Evolutionary conservation across 2,329 filamentous ascomycete species (phyloP), one percentile per base, ranked within the genome.

Genomic region (Epichloe glyceriae): DNA sequence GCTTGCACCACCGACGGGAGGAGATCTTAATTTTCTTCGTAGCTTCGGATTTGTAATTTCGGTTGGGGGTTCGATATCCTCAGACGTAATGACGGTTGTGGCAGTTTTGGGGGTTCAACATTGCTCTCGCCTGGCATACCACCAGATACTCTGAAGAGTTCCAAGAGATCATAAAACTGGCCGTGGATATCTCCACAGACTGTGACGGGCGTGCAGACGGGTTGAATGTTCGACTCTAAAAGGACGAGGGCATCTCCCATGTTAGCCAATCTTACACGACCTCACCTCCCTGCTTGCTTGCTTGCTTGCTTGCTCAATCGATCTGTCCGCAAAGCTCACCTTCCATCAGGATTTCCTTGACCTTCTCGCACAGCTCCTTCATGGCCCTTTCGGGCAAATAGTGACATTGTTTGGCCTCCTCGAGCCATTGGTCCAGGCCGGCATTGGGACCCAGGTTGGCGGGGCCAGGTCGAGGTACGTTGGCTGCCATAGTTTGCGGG

Each of bases 261-360:
- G 30, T 49, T 26, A 49, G 47, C 47, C 17, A n/a, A 35, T 12
- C 19, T 1, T 5, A 12, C 19, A 47, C n/a, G 15, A 26, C 17
- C 11, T 26, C 4, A 15, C 39, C 12, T n/a, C 35, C 35, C 17
- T 17, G n/a, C 22, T 41, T 33, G 46, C 8, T 12, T 42, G 40
- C 17, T 35, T 15, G 26, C 6, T n/a, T 33, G 19, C 20, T 11
- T 30, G 30, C 10, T 30, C 7, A 11, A 30, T 30, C 30, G 30
- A 30, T 30, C 30, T 30, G 7, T 11, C 30, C 8, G 30, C 12
- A 39, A 20, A 43, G 53, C 62, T 57, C 66, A 93, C 88, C 88
- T 76, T 98, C 93, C 93, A 98, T 98, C 62, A 98, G 78, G 58
- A 88, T 94, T 71, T 97, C 93, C 74, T 98, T 98, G 54, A 97